Conservation (phyloP, 2,329 filamentous ascomycete species). For the Magnaporthiopsis incrustans region DNA sequence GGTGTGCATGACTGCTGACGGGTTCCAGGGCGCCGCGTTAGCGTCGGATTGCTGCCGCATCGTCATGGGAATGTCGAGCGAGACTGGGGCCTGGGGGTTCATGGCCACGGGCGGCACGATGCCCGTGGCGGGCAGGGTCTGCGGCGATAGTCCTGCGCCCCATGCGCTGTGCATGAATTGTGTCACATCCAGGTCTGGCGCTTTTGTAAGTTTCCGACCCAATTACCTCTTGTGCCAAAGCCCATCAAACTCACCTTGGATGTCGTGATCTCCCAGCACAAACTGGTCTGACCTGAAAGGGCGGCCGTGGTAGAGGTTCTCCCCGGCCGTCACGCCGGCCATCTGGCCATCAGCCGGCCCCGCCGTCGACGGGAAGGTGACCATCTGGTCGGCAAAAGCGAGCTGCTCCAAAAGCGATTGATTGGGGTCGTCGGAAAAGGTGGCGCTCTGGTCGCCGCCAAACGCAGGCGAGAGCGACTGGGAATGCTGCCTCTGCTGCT, state of each 20-base stretch:
- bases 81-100: background rate
- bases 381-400: background rate
- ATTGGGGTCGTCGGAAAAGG: background rate
- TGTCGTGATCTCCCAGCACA: slow-evolving; percentile 11
- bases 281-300: background rate
- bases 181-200: background rate
- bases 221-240: slow-evolving; percentile 12
- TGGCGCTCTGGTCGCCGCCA: background rate
- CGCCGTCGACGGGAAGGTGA: background rate
- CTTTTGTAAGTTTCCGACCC: background rate
- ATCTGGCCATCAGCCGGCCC: background rate
- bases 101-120: background rate
- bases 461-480: background rate
- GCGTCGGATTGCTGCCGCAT: slow-evolving; percentile 2
- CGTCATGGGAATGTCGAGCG: background rate
- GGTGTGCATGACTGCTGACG: background rate
- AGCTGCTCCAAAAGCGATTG: background rate
- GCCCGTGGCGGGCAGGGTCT: background rate
- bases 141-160: background rate
- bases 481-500: slow-evolving; percentile 1
- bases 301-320: background rate
- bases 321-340: background rate
- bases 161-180: background rate
- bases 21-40: slow-evolving; percentile 4
- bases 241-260: slow-evolving; percentile 8